Conservation (phyloP, 345 rosid species). For the Arabis alpina region DNA sequence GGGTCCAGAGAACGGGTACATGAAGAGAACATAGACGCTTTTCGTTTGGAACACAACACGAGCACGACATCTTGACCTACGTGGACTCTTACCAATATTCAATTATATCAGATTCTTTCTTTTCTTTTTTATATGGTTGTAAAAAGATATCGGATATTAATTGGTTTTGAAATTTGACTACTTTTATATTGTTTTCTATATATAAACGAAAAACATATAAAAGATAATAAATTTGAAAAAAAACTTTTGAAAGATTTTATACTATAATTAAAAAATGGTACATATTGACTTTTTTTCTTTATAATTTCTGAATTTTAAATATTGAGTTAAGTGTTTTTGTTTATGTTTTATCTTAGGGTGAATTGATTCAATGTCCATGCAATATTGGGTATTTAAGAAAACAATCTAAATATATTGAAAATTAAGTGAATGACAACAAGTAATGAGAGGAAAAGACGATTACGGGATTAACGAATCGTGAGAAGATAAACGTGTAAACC, state of each 20-base stretch:
- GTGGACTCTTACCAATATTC: conserved; percentile 38
- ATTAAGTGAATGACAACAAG: too few relatives aligned
- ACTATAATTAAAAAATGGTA: background rate
- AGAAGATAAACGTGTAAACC: too few relatives aligned
- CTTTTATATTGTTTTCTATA: background rate
- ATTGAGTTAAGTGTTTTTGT: background rate
- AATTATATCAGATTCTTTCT: conserved; percentile 12
- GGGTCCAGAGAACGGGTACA: conserved; percentile 39
- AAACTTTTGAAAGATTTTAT: background rate
- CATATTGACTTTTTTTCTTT: background rate
- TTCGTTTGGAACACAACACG: conserved; percentile 43
- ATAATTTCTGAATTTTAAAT: background rate
- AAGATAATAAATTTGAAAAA: too few relatives aligned
- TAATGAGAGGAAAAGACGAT: too few relatives aligned
- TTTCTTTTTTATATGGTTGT: background rate
- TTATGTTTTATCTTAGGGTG: too few relatives aligned
- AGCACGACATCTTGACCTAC: conserved; percentile 47
- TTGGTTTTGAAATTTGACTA: background rate
- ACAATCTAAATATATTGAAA: too few relatives aligned
- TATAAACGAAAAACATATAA: too few relatives aligned
- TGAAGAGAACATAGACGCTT: conserved; percentile 48
- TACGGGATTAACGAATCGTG: too few relatives aligned
- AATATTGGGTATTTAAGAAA: too few relatives aligned
- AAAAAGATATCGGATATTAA: background rate
- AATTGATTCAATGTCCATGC: too few relatives aligned